phyloP scores from a whole-genome alignment of 352 stramenopile species.

The Phytophthora kernoviae region DNA sequence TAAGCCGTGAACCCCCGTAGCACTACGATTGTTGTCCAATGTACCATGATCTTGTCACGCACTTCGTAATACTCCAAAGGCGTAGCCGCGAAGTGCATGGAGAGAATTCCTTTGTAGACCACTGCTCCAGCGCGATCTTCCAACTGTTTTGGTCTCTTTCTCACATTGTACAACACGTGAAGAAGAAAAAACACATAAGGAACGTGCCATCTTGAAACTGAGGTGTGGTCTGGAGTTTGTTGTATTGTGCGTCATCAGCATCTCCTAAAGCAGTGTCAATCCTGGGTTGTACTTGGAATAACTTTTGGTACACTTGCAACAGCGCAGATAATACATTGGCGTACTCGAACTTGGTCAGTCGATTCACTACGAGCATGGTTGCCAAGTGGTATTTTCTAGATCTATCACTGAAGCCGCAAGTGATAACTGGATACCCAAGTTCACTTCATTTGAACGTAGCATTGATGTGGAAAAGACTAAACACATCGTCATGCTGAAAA shows the following conservation, averaged over 20 bases:
- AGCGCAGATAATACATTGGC: not conserved
- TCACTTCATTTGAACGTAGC: slow-evolving; percentile 11
- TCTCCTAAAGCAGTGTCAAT: slow-evolving; percentile 8
- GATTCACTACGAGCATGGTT: slow-evolving; percentile 2
- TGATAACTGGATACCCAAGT: slow-evolving; percentile 6
- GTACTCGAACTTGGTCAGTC: not conserved
- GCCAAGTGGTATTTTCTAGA: slow-evolving; percentile 1
- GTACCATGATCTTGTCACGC: not conserved
- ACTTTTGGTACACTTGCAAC: slow-evolving; percentile 1
- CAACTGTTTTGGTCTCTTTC: slow-evolving; percentile 4
- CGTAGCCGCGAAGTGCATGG: slow-evolving; percentile 2
- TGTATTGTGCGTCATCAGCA: slow-evolving; percentile 8
- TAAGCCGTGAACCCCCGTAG: not conserved
- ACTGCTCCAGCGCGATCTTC: not conserved
- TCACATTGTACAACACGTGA: slow-evolving; percentile 10
- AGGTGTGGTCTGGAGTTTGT: not conserved
- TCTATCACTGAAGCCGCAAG: slow-evolving; percentile 8
- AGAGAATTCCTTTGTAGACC: slow-evolving; percentile 11
- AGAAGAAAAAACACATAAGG: slow-evolving; percentile 20
- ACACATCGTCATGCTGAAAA: not conserved
- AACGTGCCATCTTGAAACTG: slow-evolving; percentile 4
- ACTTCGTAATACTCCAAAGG: slow-evolving; percentile 7
- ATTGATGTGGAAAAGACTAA: slow-evolving; percentile 3
- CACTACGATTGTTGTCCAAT: not conserved
- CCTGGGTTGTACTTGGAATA: not conserved